These are phyloP conservation scores for Ogataea henricii DNA, from an alignment of 805 yeast genomes.

Conservation along the genomic window DNA sequence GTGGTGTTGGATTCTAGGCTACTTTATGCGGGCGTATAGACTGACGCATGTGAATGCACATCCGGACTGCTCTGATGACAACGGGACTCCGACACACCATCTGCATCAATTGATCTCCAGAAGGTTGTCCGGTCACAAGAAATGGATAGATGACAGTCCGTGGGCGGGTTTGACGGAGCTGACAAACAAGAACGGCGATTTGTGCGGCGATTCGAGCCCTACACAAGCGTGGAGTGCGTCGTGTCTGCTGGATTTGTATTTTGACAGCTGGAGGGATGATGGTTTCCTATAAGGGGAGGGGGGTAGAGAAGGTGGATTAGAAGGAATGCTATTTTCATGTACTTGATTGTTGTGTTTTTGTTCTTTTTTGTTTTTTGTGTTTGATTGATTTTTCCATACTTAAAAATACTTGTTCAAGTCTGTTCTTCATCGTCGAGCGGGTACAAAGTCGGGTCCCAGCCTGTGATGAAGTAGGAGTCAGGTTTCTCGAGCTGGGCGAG, in stretches of 20 bases:
- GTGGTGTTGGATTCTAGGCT: conserved; percentile 94
- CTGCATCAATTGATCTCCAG: conserved; percentile 59
- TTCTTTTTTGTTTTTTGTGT: no score
- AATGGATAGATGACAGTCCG: conserved; percentile 70
- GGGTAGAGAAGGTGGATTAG: no score
- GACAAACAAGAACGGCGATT: conserved; percentile 82
- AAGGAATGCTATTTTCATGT: not conserved
- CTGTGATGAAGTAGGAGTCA: conserved; percentile 18
- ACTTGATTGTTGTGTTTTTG: no score
- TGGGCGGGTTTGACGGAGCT: conserved; percentile 96
- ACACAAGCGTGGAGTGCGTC: conserved; percentile 97
- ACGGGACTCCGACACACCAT: conserved; percentile 46
- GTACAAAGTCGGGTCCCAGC: conserved; percentile 27
- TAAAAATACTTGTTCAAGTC: no score
- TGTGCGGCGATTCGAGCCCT: conserved; percentile 87
- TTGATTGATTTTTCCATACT: no score
- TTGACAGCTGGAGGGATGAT: conserved; percentile 54
- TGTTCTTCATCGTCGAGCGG: conserved; percentile 22
- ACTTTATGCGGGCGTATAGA: conserved; percentile 76
- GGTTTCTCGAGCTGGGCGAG: conserved; percentile 35
- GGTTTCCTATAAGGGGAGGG: no score
- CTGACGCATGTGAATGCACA: conserved; percentile 48
- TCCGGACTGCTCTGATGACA: conserved; percentile 36
- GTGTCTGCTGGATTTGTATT: conserved; percentile 77
- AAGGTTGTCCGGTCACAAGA: conserved; percentile 63